Conservation (phyloP, 805 yeast species). For the Metschnikowia rubicola region DNA sequence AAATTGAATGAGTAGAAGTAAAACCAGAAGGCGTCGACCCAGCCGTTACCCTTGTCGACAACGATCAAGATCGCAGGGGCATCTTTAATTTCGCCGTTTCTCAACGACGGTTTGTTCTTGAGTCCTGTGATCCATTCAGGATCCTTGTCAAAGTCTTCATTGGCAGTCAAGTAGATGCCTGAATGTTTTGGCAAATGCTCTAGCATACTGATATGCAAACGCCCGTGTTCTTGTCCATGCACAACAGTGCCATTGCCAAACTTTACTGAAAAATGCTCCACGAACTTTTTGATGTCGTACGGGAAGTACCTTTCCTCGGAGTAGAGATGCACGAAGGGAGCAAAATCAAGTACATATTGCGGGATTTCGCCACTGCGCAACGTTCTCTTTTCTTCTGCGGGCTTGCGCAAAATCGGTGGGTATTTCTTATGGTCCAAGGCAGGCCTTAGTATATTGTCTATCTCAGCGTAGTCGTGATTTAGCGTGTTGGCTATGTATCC, state of each 20-base stretch:
- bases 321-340: constrained; percentile 81
- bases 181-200: constrained; percentile 28
- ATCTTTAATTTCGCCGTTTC: constrained; percentile 63
- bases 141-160: constrained; percentile 61
- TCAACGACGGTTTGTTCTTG: constrained; percentile 61
- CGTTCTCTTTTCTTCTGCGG: constrained; percentile 33
- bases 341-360: constrained; percentile 54
- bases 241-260: constrained; percentile 46
- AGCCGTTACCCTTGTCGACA: constrained; percentile 89
- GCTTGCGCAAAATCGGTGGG: constrained; percentile 38
- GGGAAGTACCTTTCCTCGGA: constrained; percentile 88
- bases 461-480: constrained; percentile 21
- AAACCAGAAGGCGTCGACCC: constrained; percentile 96
- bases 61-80: constrained; percentile 83
- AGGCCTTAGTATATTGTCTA: constrained; percentile 25
- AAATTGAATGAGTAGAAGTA: constrained; percentile 90
- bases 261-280: constrained; percentile 59
- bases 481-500: constrained; percentile 24
- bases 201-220: constrained; percentile 31
- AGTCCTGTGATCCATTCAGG: constrained; percentile 87
- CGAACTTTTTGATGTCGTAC: constrained; percentile 70
- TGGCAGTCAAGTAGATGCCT: constrained; percentile 57
- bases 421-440: constrained; percentile 22
- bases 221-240: constrained; percentile 29
- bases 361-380: constrained; percentile 58